Percentiles rank a stretch among this genome's conserved stretches.
Conservation (phyloP, 306 rosid genomes). For the Datisca glomerata region DNA sequence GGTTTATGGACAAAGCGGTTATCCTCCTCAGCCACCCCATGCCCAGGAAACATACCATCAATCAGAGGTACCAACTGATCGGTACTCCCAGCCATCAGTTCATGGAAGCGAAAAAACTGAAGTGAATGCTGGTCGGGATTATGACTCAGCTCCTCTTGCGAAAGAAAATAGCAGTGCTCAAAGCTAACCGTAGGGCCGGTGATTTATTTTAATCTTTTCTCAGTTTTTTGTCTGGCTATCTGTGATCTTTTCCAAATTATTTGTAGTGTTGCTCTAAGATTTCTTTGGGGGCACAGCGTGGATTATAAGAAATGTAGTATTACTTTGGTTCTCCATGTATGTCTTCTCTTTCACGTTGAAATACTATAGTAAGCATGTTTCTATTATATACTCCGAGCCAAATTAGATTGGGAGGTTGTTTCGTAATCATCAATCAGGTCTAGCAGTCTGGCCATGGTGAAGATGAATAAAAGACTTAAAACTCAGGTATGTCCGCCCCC, state of each 20-base stretch:
- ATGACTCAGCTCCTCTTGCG: conserved; percentile 13
- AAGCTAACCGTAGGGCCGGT: conserved; percentile 15
- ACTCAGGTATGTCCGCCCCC: too few relatives aligned
- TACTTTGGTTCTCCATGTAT: too few relatives aligned
- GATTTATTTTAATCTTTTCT: neutral
- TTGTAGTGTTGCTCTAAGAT: conserved; percentile 1
- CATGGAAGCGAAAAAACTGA: conserved; percentile 12
- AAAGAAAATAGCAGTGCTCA: conserved; percentile 15
- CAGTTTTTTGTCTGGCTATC: neutral
- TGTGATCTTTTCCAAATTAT: neutral
- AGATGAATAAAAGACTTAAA: too few relatives aligned
- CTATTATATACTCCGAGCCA: too few relatives aligned
- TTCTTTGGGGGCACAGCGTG: too few relatives aligned
- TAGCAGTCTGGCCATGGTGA: too few relatives aligned
- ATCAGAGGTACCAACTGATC: conserved; percentile 13
- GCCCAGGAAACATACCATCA: conserved; percentile 15
- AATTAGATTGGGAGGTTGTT: too few relatives aligned
- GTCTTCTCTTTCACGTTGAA: too few relatives aligned
- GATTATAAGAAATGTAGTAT: too few relatives aligned
- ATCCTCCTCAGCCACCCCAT: conserved; percentile 20
- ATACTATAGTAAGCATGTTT: too few relatives aligned
- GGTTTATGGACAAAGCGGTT: conserved; percentile 21
- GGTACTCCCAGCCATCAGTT: conserved; percentile 8
- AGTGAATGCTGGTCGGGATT: conserved; percentile 11
- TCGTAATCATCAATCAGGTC: too few relatives aligned